Evolutionary conservation across 345 rosid genomes (phyloP).

Genomic region (Pugionium dolabratum): DNA sequence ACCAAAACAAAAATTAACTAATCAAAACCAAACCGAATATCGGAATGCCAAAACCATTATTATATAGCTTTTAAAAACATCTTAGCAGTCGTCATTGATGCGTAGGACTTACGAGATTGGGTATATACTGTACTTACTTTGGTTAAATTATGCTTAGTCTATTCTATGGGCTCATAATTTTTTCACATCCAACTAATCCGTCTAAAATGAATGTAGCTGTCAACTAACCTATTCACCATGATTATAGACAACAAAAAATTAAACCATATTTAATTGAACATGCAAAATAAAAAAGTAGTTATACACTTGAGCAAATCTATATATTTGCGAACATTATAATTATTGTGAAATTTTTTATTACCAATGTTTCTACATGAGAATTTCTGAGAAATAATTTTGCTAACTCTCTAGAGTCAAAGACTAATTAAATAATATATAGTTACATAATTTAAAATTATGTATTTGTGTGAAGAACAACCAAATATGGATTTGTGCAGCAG

Average conservation of each 20-base stretch:
- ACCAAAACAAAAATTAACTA: too few species aligned
- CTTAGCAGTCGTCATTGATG: slow-evolving; percentile 11
- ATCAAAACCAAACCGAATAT: too few species aligned
- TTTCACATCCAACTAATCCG: too few species aligned
- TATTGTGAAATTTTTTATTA: too few species aligned
- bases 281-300: too few species aligned
- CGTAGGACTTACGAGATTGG: slow-evolving; percentile 32
- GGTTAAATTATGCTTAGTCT: slow-evolving; percentile 19
- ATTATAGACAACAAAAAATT: too few species aligned
- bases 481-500: slow-evolving; percentile 9
- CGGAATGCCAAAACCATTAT: too few species aligned
- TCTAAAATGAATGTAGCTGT: too few species aligned
- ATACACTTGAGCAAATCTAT: too few species aligned
- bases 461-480: slow-evolving; percentile 3
- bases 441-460: background rate
- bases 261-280: too few species aligned
- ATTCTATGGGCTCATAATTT: slow-evolving; percentile 7
- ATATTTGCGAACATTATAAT: too few species aligned
- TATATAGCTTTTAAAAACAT: background rate
- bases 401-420: slow-evolving; percentile 28
- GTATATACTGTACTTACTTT: slow-evolving; percentile 16
- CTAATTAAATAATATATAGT: background rate
- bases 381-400: background rate
- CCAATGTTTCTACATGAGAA: background rate
- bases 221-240: too few species aligned